Conservation (phyloP, 176 grass and related monocot species). For the Oryza brachyantha region DNA sequence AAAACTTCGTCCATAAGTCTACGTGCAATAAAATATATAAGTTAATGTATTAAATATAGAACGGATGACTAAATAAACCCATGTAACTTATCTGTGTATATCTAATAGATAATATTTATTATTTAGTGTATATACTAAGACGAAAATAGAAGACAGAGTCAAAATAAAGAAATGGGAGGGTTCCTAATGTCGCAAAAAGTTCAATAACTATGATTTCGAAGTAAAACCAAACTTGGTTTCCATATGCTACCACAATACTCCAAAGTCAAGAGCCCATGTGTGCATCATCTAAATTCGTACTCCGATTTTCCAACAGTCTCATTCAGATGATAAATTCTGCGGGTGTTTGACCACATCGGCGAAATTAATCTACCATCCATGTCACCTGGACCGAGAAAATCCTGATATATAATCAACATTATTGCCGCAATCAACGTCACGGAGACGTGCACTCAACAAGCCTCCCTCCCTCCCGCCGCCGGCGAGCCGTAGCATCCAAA, state of each 20-base stretch:
- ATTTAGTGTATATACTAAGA: no score
- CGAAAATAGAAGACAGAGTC: no score
- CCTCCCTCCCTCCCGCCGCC: background rate
- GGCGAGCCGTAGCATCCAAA: background rate
- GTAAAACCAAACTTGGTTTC: background rate
- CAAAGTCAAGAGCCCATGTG: background rate
- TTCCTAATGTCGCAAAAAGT: no score
- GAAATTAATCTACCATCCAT: background rate
- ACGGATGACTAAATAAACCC: no score
- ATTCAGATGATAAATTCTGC: background rate
- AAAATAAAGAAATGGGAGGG: no score
- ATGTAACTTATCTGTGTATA: no score
- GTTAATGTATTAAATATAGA: no score
- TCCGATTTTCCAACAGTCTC: background rate
- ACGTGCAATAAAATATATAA: no score
- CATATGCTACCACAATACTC: no score
- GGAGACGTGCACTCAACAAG: background rate
- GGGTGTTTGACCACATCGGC: background rate
- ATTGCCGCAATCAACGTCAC: background rate
- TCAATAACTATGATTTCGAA: background rate
- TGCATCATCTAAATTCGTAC: background rate
- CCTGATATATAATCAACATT: background rate
- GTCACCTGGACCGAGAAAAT: background rate
- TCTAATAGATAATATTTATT: no score
- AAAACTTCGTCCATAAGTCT: no score